These are phyloP conservation scores for Endogone sp. DNA, from an alignment of 192 early-diverging fungal species.

Conservation along the genomic window DNA sequence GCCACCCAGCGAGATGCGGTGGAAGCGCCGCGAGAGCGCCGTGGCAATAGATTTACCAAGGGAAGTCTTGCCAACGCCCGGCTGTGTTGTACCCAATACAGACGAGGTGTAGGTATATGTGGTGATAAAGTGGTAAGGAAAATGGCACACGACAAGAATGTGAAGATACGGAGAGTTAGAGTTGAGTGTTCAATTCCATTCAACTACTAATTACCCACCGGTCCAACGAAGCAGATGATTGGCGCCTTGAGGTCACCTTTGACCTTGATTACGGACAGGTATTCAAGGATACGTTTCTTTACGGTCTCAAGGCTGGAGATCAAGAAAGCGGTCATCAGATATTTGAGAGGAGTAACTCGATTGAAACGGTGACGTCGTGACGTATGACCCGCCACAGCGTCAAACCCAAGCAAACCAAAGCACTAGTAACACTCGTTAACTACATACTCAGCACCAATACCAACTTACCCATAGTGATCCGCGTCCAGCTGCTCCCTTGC, in stretches of 20 bases:
- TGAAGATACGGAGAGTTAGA: too few species aligned
- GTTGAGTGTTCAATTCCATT: too few species aligned
- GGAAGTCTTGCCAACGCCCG: slow-evolving; percentile 77
- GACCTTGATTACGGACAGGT: slow-evolving; percentile 77
- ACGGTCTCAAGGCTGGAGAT: slow-evolving; percentile 57
- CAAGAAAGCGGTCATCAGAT: not conserved
- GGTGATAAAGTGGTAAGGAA: slow-evolving; percentile 8
- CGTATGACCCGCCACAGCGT: not conserved
- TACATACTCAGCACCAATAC: too few species aligned
- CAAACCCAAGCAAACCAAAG: too few species aligned
- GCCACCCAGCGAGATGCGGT: slow-evolving; percentile 79
- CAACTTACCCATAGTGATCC: slow-evolving; percentile 71
- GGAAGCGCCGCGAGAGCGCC: slow-evolving; percentile 73
- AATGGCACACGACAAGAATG: too few species aligned
- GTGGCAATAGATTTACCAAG: slow-evolving; percentile 76
- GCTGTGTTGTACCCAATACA: slow-evolving; percentile 7
- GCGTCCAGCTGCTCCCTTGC: slow-evolving; percentile 66
- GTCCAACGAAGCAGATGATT: slow-evolving; percentile 72
- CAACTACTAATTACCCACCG: slow-evolving; percentile 48
- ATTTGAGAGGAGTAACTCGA: not conserved
- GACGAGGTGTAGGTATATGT: slow-evolving; percentile 24
- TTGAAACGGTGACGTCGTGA: too few species aligned
- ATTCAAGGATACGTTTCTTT: slow-evolving; percentile 80
- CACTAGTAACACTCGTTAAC: too few species aligned
- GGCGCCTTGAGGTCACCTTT: slow-evolving; percentile 68